Evolutionary conservation across 176 grass and related monocot species (phyloP).

Genomic region (Panicum miliaceum): DNA sequence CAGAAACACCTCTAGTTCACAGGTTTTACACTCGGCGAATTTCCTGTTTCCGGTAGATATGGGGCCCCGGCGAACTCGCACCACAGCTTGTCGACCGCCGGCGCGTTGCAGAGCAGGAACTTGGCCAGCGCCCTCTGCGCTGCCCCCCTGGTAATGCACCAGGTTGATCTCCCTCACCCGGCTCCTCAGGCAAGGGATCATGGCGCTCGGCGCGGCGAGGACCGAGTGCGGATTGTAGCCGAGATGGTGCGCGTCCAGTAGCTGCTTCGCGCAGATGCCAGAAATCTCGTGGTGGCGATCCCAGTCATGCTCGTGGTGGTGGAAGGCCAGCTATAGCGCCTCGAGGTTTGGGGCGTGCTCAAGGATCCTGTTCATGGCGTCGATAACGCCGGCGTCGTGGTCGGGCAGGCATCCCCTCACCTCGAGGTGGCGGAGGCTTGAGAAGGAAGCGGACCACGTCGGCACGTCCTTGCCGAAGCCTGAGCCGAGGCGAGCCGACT

Average conservation of each 20-base stretch:
- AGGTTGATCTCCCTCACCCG: neutral
- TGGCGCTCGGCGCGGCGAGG: neutral
- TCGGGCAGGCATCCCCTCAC: neutral
- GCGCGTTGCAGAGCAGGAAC: neutral
- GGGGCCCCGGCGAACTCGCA: neutral
- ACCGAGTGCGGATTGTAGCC: neutral
- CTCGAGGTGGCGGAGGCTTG: neutral
- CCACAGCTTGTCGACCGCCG: neutral
- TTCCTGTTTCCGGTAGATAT: too few species aligned
- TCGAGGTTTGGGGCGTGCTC: constrained; percentile 11
- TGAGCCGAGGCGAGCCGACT: constrained; percentile 8
- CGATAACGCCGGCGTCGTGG: neutral
- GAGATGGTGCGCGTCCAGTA: constrained; percentile 12
- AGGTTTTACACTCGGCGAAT: too few species aligned
- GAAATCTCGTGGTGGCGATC: too few species aligned
- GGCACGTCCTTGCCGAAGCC: neutral
- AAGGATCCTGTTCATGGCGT: neutral
- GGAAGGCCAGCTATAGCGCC: constrained; percentile 19
- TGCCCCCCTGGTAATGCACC: neutral
- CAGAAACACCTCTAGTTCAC: too few species aligned
- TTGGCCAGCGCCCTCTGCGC: constrained; percentile 7
- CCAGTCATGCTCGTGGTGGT: neutral
- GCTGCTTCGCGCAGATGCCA: neutral
- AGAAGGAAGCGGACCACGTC: neutral
- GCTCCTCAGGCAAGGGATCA: neutral